Evolutionary conservation across 768 basidiomycete genomes (phyloP), one percentile per base, ranked within the genome.

Genomic region (Mrakia gelida): DNA sequence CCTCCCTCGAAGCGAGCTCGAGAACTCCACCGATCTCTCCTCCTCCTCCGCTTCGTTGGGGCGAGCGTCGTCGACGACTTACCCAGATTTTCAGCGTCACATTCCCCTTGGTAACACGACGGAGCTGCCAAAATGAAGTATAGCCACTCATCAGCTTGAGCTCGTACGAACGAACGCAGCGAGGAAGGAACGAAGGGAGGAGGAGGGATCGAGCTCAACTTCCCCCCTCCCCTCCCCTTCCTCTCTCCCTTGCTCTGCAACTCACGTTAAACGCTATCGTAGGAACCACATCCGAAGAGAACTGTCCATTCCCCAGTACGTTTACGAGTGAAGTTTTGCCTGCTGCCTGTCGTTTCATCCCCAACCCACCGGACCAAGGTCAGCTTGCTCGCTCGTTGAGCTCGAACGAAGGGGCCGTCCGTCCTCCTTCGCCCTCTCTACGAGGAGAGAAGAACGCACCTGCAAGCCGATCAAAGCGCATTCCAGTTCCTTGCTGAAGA

Each of bases 301-400:
- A 97, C 90, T 95, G 84, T 54, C 82, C 83, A 43, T 90, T 92
- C 7, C 91, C 91, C 30, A 97, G 89, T 16, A 95, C 92, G 83
- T 96, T 94, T 41, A 95, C 93, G 74, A 97, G 92, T 15, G 93
- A 94, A 4, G 95, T 96, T 86, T 97, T 96, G 65, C 95, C 95
- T 3, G 93, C 95, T 4, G 94, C 93, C 93, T 96, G 79, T 49
- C 26, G 15, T 15, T 11, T 10, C 11, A 6, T 13, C 9, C n/a
- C 43, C 74, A 49, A 38, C 52, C 54, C 41, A 71, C 32, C 54
- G 28, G 43, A 43, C 21, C 34, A 41, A 21, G 65, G 38, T 45
- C 16, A 70, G 67, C 52, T 52, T n/a, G n/a, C n/a, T n/a, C n/a
- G n/a, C n/a, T 70, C 73, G 52, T 75, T 32, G 32, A 38, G 21